Conservation (phyloP, 305 asterid genomes). For the Stenogyne calaminthoides region DNA sequence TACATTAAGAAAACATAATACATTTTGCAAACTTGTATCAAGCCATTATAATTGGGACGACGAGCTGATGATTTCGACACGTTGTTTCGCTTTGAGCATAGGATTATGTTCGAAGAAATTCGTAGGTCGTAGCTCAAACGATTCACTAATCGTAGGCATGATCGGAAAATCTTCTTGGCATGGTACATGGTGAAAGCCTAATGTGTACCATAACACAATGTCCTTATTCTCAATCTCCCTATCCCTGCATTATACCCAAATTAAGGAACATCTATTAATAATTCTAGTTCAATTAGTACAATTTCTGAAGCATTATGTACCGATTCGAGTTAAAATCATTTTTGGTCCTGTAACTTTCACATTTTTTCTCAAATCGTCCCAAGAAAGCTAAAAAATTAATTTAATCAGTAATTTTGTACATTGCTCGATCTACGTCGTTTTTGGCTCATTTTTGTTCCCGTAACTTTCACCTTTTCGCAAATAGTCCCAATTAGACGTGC, state of each 20-base stretch:
- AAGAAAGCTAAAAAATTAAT: no score
- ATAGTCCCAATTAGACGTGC: no score
- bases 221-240: slow-evolving; percentile 53
- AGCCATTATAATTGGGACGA: not conserved
- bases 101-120: slow-evolving; percentile 75
- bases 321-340: no score
- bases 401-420: no score
- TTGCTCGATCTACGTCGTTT: no score
- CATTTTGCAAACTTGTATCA: not conserved
- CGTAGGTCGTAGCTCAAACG: slow-evolving; percentile 58
- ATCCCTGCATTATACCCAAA: slow-evolving; percentile 38
- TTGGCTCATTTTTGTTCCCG: no score
- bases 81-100: slow-evolving; percentile 27
- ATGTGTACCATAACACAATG: slow-evolving; percentile 61
- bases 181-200: slow-evolving; percentile 61
- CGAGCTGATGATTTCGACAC: not conserved
- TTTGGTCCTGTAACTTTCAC: no score
- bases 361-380: no score
- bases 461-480: no score
- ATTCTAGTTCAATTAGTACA: not conserved
- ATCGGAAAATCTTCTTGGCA: slow-evolving; percentile 70
- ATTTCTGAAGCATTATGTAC: not conserved
- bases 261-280: not conserved
- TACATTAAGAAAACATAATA: no score
- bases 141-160: slow-evolving; percentile 53